These are phyloP conservation scores for Mortierella sp. DNA, from an alignment of 371 early-diverging fungal genomes.

Conservation along the genomic window DNA sequence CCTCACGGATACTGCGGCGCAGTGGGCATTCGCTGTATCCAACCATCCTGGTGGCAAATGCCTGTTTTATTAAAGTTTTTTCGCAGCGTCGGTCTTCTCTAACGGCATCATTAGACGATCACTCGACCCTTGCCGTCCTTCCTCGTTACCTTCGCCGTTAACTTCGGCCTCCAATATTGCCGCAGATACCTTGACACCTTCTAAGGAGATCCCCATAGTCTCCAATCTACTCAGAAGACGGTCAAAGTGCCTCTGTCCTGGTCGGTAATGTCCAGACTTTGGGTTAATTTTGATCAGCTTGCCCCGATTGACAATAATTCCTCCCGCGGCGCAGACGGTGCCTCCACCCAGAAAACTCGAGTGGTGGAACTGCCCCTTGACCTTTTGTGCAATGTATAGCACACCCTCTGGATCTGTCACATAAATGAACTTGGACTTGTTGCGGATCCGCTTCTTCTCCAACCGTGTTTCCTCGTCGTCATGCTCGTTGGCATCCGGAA, in stretches of 20 bases:
- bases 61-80: not conserved
- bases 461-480: conserved; percentile 49
- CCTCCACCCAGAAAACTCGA: conserved; percentile 61
- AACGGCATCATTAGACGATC: conserved; percentile 16
- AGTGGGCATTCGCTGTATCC: too few species aligned
- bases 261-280: conserved; percentile 61
- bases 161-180: conserved; percentile 21
- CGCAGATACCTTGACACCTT: conserved; percentile 31
- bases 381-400: conserved; percentile 54
- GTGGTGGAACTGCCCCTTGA: conserved; percentile 60
- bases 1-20: too few species aligned
- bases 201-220: conserved; percentile 31
- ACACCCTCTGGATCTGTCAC: conserved; percentile 51
- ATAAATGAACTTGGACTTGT: conserved; percentile 55
- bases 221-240: conserved; percentile 28
- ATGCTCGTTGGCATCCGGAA: conserved; percentile 31
- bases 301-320: conserved; percentile 46
- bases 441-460: conserved; percentile 53
- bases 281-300: conserved; percentile 57
- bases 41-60: not conserved
- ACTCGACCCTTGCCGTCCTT: conserved; percentile 1
- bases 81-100: not conserved
- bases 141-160: not conserved
- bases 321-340: conserved; percentile 59
- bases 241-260: conserved; percentile 54